Conservation (phyloP, 2,329 filamentous ascomycete species). For the Mycosphaerella sp. region DNA sequence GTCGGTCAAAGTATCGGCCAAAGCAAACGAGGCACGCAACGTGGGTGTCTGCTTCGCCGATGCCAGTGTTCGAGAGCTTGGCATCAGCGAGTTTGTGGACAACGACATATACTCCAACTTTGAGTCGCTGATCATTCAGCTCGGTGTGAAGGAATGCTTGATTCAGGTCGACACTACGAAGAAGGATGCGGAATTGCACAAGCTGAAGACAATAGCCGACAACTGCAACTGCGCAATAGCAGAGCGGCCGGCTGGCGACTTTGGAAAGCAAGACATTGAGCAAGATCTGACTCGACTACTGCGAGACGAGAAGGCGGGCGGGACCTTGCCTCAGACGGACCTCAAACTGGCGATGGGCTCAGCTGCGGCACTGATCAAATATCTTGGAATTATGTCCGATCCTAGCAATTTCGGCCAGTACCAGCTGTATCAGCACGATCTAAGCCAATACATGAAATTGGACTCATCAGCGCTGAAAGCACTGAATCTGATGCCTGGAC, state of each 20-base stretch:
- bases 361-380: constrained; percentile 88
- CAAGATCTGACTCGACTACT: constrained; percentile 84
- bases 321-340: constrained; percentile 78
- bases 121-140: constrained; percentile 89
- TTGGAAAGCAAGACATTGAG: constrained; percentile 85
- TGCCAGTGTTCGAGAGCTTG: constrained; percentile 89
- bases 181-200: constrained; percentile 82
- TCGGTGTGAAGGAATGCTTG: constrained; percentile 90
- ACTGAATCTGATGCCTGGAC: constrained; percentile 93
- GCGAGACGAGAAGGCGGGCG: constrained; percentile 74
- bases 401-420: constrained; percentile 95
- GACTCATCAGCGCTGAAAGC: constrained; percentile 91
- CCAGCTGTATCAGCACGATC: constrained; percentile 91
- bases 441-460: constrained; percentile 97
- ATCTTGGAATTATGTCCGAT: constrained; percentile 84
- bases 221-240: constrained; percentile 87
- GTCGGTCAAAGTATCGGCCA: constrained; percentile 87
- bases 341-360: constrained; percentile 95
- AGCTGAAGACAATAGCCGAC: constrained; percentile 81
- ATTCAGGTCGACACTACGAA: constrained; percentile 70
- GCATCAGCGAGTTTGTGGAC: constrained; percentile 97
- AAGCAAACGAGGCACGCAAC: constrained; percentile 72
- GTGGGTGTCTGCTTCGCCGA: constrained; percentile 97
- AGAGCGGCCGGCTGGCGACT: constrained; percentile 69
- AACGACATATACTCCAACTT: constrained; percentile 99